Evolutionary conservation across 805 yeast species (phyloP).

Genomic region (Clavispora carvajalis): DNA sequence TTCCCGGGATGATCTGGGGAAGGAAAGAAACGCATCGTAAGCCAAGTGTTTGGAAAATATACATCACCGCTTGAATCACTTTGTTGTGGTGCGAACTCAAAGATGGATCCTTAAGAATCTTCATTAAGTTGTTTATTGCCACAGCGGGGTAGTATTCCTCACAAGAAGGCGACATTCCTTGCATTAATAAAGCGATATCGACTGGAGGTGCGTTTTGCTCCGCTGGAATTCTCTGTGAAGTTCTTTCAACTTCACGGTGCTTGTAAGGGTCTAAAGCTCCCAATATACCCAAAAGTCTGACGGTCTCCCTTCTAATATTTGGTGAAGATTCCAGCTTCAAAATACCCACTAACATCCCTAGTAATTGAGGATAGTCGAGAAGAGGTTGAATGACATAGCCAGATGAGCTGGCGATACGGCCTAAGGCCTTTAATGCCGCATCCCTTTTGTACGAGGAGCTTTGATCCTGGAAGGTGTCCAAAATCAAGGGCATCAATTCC

Average conservation of each 20-base stretch:
- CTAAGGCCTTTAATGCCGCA: constrained; percentile 82
- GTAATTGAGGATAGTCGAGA: constrained; percentile 82
- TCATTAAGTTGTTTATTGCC: constrained; percentile 79
- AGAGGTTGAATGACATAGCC: constrained; percentile 95
- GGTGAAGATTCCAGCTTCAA: constrained; percentile 75
- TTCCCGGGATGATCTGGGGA: constrained; percentile 83
- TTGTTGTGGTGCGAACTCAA: constrained; percentile 82
- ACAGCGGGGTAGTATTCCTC: constrained; percentile 96
- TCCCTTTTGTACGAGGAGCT: constrained; percentile 83
- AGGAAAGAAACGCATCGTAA: constrained; percentile 85
- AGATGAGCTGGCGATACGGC: constrained; percentile 83
- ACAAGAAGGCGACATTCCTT: constrained; percentile 86
- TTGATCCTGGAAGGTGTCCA: constrained; percentile 89
- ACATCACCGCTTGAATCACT: constrained; percentile 90
- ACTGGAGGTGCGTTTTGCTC: constrained; percentile 87
- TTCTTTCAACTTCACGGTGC: constrained; percentile 84
- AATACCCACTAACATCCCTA: constrained; percentile 77
- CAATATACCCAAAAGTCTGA: constrained; percentile 80
- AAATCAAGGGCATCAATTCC: constrained; percentile 77
- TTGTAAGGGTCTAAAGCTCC: constrained; percentile 98
- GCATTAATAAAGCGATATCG: constrained; percentile 85
- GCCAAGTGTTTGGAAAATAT: constrained; percentile 85
- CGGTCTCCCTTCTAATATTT: constrained; percentile 78
- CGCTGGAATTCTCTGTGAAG: constrained; percentile 47
- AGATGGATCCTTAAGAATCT: constrained; percentile 79